These are phyloP conservation scores for Sechiopsis laciniata DNA, from an alignment of 306 rosid species.

Conservation along the genomic window DNA sequence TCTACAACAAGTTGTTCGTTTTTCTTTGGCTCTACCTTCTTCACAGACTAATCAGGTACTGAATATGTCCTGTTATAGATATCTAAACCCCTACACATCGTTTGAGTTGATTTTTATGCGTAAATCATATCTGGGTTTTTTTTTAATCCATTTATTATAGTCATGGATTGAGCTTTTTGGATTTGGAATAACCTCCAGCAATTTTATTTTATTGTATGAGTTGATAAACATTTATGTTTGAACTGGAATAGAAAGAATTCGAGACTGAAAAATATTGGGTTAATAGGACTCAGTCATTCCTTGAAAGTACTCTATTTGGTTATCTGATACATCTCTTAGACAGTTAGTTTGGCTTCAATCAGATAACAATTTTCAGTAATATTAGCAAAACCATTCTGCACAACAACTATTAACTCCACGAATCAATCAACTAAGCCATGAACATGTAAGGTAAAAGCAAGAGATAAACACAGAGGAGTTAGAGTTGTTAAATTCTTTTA, in stretches of 20 bases:
- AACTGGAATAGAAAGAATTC: neutral
- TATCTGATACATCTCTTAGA: neutral
- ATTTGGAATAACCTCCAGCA: neutral
- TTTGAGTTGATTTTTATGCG: neutral
- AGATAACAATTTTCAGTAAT: neutral
- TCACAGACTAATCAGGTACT: slow-evolving; percentile 24
- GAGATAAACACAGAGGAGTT: neutral
- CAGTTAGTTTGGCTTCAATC: neutral
- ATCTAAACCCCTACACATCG: neutral
- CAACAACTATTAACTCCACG: neutral
- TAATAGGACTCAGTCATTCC: neutral
- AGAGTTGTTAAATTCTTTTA: neutral
- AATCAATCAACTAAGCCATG: neutral
- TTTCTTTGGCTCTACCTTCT: slow-evolving; percentile 38
- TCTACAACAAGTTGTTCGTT: slow-evolving; percentile 24
- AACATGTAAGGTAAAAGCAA: neutral
- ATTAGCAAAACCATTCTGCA: neutral
- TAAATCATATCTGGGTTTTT: neutral
- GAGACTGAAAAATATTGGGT: neutral
- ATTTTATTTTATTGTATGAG: neutral
- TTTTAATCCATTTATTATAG: neutral
- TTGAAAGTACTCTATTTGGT: neutral
- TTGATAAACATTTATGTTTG: neutral
- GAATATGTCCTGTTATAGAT: neutral
- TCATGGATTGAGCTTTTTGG: slow-evolving; percentile 1